These are phyloP conservation scores for Neonectria sp. DNA, from an alignment of 2,329 filamentous ascomycete genomes.

Conservation along the genomic window DNA sequence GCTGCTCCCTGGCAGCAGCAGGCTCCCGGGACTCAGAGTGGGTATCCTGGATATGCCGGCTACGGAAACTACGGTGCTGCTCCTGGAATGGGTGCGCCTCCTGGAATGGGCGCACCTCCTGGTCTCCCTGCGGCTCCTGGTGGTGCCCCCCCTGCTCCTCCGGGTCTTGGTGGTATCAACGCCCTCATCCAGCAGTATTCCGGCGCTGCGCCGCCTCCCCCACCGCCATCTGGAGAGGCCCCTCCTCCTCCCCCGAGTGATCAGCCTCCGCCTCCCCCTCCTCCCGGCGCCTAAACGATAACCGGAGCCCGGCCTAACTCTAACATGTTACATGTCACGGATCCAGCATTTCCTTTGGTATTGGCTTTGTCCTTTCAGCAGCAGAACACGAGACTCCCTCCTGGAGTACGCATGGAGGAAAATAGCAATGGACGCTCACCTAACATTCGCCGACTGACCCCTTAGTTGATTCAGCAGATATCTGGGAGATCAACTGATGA, in stretches of 20 bases:
- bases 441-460: conserved; percentile 30
- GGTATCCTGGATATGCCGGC: conserved; percentile 68
- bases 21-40: conserved; percentile 65
- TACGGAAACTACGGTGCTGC: conserved; percentile 66
- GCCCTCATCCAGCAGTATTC: conserved; percentile 78
- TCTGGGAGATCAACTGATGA: conserved; percentile 23
- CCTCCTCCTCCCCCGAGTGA: conserved; percentile 76
- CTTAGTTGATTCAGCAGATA: conserved; percentile 25
- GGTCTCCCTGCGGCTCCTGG: conserved; percentile 61
- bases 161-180: conserved; percentile 72
- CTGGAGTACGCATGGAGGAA: conserved; percentile 7
- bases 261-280: conserved; percentile 76
- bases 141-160: conserved; percentile 67
- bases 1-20: conserved; percentile 72
- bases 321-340: conserved; percentile 23
- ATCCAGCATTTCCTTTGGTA: conserved; percentile 8
- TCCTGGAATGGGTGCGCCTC: conserved; percentile 58
- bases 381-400: conserved; percentile 12
- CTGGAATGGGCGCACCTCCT: conserved; percentile 59
- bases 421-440: conserved; percentile 18
- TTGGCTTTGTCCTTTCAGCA: conserved; percentile 9
- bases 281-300: conserved; percentile 62
- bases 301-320: conserved; percentile 9
- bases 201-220: conserved; percentile 68
- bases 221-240: conserved; percentile 68